A percentile compares a stretch with the other conserved stretches of the same genome.
Conservation (phyloP, 2,329 filamentous ascomycete species). For the Clonostachys byssicola region DNA sequence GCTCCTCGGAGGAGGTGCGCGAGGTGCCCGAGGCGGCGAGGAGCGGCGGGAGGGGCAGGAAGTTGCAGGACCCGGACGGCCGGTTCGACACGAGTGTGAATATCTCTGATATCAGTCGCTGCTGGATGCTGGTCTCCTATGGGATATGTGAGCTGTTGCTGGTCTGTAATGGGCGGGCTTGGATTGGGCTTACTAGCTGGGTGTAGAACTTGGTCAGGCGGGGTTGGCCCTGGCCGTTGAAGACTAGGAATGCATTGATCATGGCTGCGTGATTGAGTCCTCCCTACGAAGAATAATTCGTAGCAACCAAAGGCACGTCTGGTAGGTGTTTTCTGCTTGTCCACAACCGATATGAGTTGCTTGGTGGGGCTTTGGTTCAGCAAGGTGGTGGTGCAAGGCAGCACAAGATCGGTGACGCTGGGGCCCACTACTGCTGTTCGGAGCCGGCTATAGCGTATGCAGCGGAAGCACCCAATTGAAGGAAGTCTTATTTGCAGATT, state of each 20-base stretch:
- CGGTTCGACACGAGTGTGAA: slow-evolving; percentile 93
- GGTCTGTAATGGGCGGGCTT: neutral
- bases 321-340: neutral
- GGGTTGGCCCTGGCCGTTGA: slow-evolving; percentile 97
- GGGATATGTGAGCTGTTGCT: slow-evolving; percentile 1
- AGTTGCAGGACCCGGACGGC: slow-evolving; percentile 91
- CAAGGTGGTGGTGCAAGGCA: neutral
- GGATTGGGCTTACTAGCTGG: slow-evolving; percentile 62
- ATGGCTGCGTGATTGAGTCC: slow-evolving; percentile 42
- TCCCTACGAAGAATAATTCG: too few relatives aligned
- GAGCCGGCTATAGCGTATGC: too few relatives aligned
- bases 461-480: too few relatives aligned
- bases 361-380: neutral
- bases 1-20: slow-evolving; percentile 60
- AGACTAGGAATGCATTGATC: slow-evolving; percentile 98
- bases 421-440: too few relatives aligned
- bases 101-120: slow-evolving; percentile 94
- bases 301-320: neutral
- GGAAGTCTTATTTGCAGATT: too few relatives aligned
- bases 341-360: neutral
- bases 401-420: neutral
- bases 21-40: slow-evolving; percentile 60
- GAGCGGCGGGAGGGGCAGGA: slow-evolving; percentile 74
- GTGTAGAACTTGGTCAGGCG: slow-evolving; percentile 98
- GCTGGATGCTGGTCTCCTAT: slow-evolving; percentile 95